Percentiles rank a stretch among this genome's conserved stretches.
These are phyloP conservation scores for Aaosphaeria pasadenensis DNA, from an alignment of 2,329 filamentous ascomycete genomes.

Conservation along the genomic window DNA sequence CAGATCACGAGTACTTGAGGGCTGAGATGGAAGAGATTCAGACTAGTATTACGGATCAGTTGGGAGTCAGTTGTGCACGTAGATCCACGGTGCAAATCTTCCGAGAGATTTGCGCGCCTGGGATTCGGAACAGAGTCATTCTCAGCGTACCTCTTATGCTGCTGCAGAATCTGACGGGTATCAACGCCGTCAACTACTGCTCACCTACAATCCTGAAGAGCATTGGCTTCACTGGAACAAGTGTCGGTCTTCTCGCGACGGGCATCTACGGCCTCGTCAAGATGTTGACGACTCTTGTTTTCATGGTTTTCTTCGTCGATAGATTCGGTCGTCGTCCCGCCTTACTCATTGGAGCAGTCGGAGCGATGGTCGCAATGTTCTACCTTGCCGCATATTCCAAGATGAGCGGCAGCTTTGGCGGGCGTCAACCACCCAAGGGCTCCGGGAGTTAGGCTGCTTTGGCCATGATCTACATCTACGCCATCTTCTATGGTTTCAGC, in stretches of 20 bases:
- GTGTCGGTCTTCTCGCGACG: conserved; percentile 2
- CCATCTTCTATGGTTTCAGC: conserved; percentile 61
- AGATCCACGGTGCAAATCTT: neutral
- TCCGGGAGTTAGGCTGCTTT: conserved; percentile 48
- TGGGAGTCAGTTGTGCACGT: neutral
- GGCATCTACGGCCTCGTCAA: conserved; percentile 8
- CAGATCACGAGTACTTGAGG: neutral
- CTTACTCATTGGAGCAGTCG: conserved; percentile 13
- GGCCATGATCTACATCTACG: conserved; percentile 66
- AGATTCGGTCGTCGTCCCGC: conserved; percentile 20
- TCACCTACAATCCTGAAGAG: conserved; percentile 3
- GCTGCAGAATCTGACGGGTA: conserved; percentile 2
- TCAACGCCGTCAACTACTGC: conserved; percentile 7
- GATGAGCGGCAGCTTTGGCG: neutral
- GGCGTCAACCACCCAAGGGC: conserved; percentile 19
- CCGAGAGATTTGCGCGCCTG: neutral
- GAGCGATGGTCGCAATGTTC: neutral
- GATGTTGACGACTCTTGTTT: conserved; percentile 11
- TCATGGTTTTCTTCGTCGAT: conserved; percentile 23
- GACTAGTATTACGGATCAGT: neutral
- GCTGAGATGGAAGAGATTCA: conserved; percentile 1
- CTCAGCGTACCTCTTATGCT: neutral
- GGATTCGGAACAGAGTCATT: neutral
- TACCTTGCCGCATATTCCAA: neutral
- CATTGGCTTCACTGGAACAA: conserved; percentile 2